Base-by-base conservation (phyloP, 108 stramenopile genomes). In the Fragilariopsis cylindrus region DNA sequence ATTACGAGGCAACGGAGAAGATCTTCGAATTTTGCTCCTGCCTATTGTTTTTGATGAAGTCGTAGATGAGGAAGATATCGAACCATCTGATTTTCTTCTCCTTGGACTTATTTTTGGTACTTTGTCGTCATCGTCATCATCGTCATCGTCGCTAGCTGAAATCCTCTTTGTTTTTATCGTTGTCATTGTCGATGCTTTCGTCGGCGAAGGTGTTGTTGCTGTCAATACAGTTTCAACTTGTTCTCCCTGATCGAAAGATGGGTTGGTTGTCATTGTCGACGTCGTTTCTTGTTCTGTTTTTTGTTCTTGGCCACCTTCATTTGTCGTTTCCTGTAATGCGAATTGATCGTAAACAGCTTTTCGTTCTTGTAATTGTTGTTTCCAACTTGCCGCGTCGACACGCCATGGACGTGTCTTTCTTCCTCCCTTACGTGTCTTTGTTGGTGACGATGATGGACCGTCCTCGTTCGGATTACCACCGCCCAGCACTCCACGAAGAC, bases 381-480 rank as follows among this genome's bases (percentile, higher is more conserved):
- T 76, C 76, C 76, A 76, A 42, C 69, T 76, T 48, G 62, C 52
- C 8, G 76, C 69, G 65, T 76, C 76, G 60, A 76, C 76, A 19
- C 76, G 58, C 76, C 76, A 76, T 3, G 76, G 76, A 43, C 76
- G 58, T 41, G 57, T 39, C 49, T 73, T 73, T 62, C 72, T 41
- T 18, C 72, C 57, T 44, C 63, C 48, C 4, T 2, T 3, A 45
- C 72, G 57, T 12, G 46, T 52, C 55, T 40, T 45, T 5, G 67
- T 45, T 39, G 67, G 44, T 40, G 5, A 7, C n/a, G 42, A 6
- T 4, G 43, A 44, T 15, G 62, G 43, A 9, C 19, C 19, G 60
- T 30, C 60, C 1, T 30, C 16, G 60, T 39, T 42, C 15, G 15
- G 21, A 63, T 48, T 41, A 45, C 45, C 67, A 49, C 49, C 48